A percentile compares a stretch with the other conserved stretches of the same genome.
These are phyloP conservation scores for Luffa acutangula DNA, from an alignment of 306 rosid genomes.

Conservation along the genomic window DNA sequence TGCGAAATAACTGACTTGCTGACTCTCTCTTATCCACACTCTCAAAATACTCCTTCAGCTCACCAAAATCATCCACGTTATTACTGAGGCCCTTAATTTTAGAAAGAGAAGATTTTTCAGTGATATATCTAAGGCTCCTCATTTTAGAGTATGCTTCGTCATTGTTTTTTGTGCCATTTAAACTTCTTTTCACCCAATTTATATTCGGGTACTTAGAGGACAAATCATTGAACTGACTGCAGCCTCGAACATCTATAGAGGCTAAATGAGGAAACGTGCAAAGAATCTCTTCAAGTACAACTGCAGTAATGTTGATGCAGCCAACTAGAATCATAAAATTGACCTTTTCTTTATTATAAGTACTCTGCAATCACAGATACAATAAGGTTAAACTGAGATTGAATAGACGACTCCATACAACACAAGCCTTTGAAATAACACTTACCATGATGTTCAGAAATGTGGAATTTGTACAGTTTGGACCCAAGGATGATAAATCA, in stretches of 20 bases:
- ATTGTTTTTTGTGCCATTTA: slow-evolving; percentile 23
- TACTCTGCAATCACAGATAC: slow-evolving; percentile 50
- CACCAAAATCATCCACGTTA: slow-evolving; percentile 76
- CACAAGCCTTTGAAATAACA: slow-evolving; percentile 15
- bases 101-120: slow-evolving; percentile 46
- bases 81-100: slow-evolving; percentile 42
- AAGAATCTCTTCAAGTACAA: slow-evolving; percentile 69
- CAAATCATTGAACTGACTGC: slow-evolving; percentile 74
- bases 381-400: slow-evolving; percentile 19
- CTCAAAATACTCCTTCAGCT: slow-evolving; percentile 79
- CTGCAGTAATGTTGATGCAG: slow-evolving; percentile 60
- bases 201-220: slow-evolving; percentile 44
- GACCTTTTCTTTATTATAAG: slow-evolving; percentile 58
- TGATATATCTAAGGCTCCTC: slow-evolving; percentile 59
- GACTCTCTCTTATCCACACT: slow-evolving; percentile 94
- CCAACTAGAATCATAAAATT: slow-evolving; percentile 61
- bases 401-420: slow-evolving; percentile 4
- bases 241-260: slow-evolving; percentile 74
- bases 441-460: slow-evolving; percentile 66
- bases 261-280: slow-evolving; percentile 56
- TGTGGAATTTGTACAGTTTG: slow-evolving; percentile 59
- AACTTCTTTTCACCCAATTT: slow-evolving; percentile 71
- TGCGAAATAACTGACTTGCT: slow-evolving; percentile 63
- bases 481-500: slow-evolving; percentile 66
- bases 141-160: slow-evolving; percentile 59